Evolutionary conservation across 2,329 filamentous ascomycete genomes (phyloP).

Genomic region (Microdochium trichocladiopsis): DNA sequence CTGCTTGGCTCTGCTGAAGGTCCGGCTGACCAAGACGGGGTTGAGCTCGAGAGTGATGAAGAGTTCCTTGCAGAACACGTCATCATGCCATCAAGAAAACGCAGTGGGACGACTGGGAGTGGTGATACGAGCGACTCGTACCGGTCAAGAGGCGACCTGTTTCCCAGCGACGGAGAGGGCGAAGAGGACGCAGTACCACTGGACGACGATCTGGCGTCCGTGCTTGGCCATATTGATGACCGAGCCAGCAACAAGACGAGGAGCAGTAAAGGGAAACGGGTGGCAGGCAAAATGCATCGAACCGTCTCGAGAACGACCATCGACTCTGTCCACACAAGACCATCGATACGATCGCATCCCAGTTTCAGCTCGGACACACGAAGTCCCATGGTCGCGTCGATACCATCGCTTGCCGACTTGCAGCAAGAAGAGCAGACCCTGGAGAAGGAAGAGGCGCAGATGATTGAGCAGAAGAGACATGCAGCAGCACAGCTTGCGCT

Average conservation of each 20-base stretch:
- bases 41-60: constrained; percentile 10
- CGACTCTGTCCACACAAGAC: constrained; percentile 29
- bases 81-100: constrained; percentile 34
- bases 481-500: constrained; percentile 44
- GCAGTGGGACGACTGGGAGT: constrained; percentile 74
- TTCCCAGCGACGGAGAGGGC: constrained; percentile 78
- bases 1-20: constrained; percentile 39
- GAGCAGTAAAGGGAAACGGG: constrained; percentile 53
- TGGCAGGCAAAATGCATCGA: constrained; percentile 33
- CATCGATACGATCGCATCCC: constrained; percentile 13
- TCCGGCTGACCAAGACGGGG: constrained; percentile 3
- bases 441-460: constrained; percentile 43
- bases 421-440: constrained; percentile 44
- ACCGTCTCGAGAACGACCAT: constrained; percentile 54
- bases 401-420: constrained; percentile 43
- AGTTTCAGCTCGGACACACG: constrained; percentile 18
- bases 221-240: constrained; percentile 71
- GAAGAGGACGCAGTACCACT: constrained; percentile 91
- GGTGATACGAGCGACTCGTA: constrained; percentile 79
- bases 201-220: constrained; percentile 86
- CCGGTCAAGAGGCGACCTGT: constrained; percentile 81
- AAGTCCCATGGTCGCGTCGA: constrained; percentile 28
- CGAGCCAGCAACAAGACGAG: constrained; percentile 59
- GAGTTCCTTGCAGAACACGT: not conserved
- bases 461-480: constrained; percentile 43